Percentiles rank a stretch among this genome's conserved stretches.
Conservation (phyloP, 2,329 filamentous ascomycete genomes). For the Stenocarpella maydis region DNA sequence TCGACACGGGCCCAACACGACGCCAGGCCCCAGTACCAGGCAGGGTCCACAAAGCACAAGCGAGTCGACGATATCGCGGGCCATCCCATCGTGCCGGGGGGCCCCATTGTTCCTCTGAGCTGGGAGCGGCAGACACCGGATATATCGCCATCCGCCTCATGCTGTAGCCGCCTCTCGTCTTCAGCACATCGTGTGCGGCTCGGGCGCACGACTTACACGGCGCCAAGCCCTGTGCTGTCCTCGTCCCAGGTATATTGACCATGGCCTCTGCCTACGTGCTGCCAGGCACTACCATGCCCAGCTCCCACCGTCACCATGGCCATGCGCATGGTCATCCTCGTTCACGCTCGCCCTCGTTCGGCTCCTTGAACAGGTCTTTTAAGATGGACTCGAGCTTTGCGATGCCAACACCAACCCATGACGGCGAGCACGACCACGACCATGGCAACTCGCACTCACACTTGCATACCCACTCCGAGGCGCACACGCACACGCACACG, state of each 20-base stretch:
- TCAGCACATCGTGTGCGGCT: background rate
- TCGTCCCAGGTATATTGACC: constrained; percentile 32
- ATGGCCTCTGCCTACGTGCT: constrained; percentile 64
- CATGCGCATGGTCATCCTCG: constrained; percentile 49
- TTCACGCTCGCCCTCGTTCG: constrained; percentile 49
- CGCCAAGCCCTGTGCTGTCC: constrained; percentile 10
- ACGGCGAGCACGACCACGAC: constrained; percentile 42
- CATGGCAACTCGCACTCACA: constrained; percentile 46
- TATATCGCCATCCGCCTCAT: constrained; percentile 15
- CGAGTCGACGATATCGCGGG: constrained; percentile 27
- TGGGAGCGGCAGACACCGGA: background rate
- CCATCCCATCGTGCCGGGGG: constrained; percentile 31
- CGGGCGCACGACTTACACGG: constrained; percentile 11
- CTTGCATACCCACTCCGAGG: constrained; percentile 43
- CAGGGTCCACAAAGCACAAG: constrained; percentile 14
- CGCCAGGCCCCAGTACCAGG: constrained; percentile 29
- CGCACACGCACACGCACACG: constrained; percentile 41
- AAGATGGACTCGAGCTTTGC: constrained; percentile 43
- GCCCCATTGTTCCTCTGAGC: constrained; percentile 19
- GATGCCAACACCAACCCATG: constrained; percentile 44
- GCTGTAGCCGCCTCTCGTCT: constrained; percentile 29
- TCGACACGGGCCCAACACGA: constrained; percentile 11
- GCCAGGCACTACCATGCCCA: constrained; percentile 59
- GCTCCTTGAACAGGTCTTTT: constrained; percentile 48
- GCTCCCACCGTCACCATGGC: constrained; percentile 52